Base-by-base conservation (phyloP, 352 stramenopile genomes). In the Phytophthora brassicae region DNA sequence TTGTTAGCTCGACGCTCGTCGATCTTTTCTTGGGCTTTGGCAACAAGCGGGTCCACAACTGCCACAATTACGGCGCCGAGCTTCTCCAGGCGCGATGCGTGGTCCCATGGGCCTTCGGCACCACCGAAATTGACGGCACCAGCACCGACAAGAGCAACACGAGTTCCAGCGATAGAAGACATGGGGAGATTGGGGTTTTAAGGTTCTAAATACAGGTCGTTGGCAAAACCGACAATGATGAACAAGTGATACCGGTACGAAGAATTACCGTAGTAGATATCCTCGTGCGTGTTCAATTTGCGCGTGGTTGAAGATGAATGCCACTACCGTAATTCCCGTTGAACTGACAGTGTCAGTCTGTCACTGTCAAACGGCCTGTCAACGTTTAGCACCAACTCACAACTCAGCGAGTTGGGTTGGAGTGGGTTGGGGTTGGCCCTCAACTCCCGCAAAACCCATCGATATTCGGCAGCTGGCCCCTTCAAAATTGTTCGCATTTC, bases 111-210 rank as follows among this genome's bases (percentile, higher is more conserved):
- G 5, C 70, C 70, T 64, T 78, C 70, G 12, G 24, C 54, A 0
- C 65, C 70, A 41, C 70, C 70, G 46, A 78, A 78, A 58, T 78
- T 74, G 41, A 78, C 70, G 24, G 66, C 70, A 5, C 70, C 70
- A 35, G 66, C 66, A 19, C 66, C 70, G 24, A 78, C 53, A 41
- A 78, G 57, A 7, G 70, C 70, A 14, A 72, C 54, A 63, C 70
- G 66, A 22, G 66, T 70, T 65, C 53, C 60, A 54, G 60, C 17
- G 14, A 68, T 61, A n/a, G 51, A 52, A 8, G 66, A 7, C 54
- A 66, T 74, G 9, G 11, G 58, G 26, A 31, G 26, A n/a, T 19
- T 47, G 33, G 24, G 28, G 24, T 14, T 5, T 24, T 3, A 42
- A 14, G 14, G 35, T 2, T 6, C 20, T 60, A 42, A 33, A 61